Conservation (phyloP, 2,329 filamentous ascomycete species). For the Exophiala sp. region DNA sequence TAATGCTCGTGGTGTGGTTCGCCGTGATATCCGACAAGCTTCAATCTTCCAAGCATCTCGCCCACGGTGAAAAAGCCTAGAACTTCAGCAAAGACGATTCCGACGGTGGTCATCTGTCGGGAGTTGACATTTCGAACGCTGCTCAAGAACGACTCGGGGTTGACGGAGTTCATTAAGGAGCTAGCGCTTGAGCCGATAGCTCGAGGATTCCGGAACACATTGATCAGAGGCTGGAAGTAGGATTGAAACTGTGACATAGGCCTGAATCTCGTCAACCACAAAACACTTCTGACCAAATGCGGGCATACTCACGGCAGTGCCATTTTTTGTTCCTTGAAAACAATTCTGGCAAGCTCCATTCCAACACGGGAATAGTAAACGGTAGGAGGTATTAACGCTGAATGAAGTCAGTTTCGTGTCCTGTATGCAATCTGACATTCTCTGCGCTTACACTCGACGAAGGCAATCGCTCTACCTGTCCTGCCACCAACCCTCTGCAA, state of each 20-base stretch:
- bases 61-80: constrained; percentile 97
- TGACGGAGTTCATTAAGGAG: constrained; percentile 53
- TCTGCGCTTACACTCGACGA: constrained; percentile 73
- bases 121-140: constrained; percentile 66
- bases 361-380: constrained; percentile 90
- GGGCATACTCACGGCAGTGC: constrained; percentile 74
- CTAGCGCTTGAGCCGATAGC: constrained; percentile 46
- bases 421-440: constrained; percentile 19
- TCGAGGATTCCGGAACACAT: constrained; percentile 67
- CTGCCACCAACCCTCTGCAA: constrained; percentile 77
- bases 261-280: constrained; percentile 7
- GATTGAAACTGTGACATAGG: constrained; percentile 73
- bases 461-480: constrained; percentile 72
- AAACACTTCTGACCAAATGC: constrained; percentile 6
- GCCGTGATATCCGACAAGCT: constrained; percentile 89
- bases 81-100: constrained; percentile 78
- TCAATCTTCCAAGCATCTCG: constrained; percentile 93
- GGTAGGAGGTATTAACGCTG: constrained; percentile 80
- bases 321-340: constrained; percentile 89
- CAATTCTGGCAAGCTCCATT: constrained; percentile 80
- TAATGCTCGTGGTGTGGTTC: constrained; percentile 51
- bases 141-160: constrained; percentile 54
- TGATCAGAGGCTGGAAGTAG: constrained; percentile 74
- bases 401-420: constrained; percentile 21
- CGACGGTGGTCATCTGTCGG: constrained; percentile 67